Evolutionary conservation across 306 rosid species (phyloP).

Genomic region (Hippophae tibetana): DNA sequence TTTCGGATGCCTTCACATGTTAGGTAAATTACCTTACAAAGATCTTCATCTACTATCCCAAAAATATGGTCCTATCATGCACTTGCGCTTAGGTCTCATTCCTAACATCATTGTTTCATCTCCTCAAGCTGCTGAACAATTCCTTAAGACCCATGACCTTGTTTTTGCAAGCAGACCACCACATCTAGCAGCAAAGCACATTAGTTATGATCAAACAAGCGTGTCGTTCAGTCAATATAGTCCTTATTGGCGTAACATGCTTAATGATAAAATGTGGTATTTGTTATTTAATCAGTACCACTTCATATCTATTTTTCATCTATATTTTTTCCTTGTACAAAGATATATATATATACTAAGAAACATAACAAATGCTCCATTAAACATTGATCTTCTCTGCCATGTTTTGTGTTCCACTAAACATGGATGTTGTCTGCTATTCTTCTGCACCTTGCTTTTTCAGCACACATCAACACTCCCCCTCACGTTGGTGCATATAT

Average conservation of each 20-base stretch:
- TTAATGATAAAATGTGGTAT: no score
- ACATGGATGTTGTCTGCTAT: no score
- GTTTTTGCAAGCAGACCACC: constrained; percentile 25
- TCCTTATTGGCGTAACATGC: constrained; percentile 25
- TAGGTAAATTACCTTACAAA: constrained; percentile 24
- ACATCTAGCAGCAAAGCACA: constrained; percentile 10
- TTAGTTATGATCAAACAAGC: constrained; percentile 9
- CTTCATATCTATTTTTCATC: no score
- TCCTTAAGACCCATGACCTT: constrained; percentile 48
- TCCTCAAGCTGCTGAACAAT: constrained; percentile 33
- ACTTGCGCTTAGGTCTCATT: constrained; percentile 17
- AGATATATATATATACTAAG: no score
- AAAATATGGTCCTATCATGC: constrained; percentile 24
- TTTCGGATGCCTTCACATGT: constrained; percentile 26
- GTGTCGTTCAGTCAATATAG: constrained; percentile 15
- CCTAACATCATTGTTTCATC: constrained; percentile 22
- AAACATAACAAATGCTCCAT: no score
- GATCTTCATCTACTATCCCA: constrained; percentile 14
- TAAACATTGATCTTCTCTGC: no score
- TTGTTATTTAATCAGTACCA: no score
- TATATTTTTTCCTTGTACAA: no score
- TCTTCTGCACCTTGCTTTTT: no score
- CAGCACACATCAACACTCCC: no score
- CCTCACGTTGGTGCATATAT: no score
- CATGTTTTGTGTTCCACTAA: no score